Conservation (phyloP, 345 rosid genomes). For the Cochlearia excelsa region DNA sequence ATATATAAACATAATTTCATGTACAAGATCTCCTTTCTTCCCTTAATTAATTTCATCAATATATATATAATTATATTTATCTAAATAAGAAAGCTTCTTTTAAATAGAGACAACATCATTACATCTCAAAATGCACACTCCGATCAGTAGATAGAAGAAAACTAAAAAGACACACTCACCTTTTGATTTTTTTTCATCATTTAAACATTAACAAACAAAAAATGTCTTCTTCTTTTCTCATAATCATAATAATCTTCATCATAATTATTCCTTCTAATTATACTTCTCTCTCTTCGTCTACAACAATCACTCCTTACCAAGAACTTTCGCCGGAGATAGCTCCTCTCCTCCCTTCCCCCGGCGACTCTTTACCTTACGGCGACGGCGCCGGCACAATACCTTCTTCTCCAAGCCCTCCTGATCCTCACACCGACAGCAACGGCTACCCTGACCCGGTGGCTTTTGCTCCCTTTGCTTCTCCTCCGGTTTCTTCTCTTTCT, state of each 20-base stretch:
- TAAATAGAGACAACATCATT: constrained; percentile 36
- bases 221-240: constrained; percentile 51
- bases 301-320: constrained; percentile 45
- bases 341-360: constrained; percentile 74
- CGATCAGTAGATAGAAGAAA: constrained; percentile 25
- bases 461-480: constrained; percentile 45
- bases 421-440: constrained; percentile 53
- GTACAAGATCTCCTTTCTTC: constrained; percentile 5
- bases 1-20: not conserved
- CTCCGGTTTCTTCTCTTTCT: constrained; percentile 39
- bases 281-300: constrained; percentile 36
- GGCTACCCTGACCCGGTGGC: constrained; percentile 44
- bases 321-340: constrained; percentile 72
- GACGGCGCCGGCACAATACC: constrained; percentile 65
- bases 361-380: constrained; percentile 44
- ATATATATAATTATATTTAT: too few relatives aligned
- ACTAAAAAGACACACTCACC: constrained; percentile 24
- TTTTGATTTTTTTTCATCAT: constrained; percentile 51
- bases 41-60: not conserved
- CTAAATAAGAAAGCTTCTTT: constrained; percentile 27
- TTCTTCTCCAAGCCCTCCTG: constrained; percentile 76
- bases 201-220: constrained; percentile 28
- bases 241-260: constrained; percentile 34
- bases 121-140: constrained; percentile 31
- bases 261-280: constrained; percentile 12